Conservation (phyloP, 495 filamentous ascomycete species). For the Aspergillus sclerotioniger region DNA sequence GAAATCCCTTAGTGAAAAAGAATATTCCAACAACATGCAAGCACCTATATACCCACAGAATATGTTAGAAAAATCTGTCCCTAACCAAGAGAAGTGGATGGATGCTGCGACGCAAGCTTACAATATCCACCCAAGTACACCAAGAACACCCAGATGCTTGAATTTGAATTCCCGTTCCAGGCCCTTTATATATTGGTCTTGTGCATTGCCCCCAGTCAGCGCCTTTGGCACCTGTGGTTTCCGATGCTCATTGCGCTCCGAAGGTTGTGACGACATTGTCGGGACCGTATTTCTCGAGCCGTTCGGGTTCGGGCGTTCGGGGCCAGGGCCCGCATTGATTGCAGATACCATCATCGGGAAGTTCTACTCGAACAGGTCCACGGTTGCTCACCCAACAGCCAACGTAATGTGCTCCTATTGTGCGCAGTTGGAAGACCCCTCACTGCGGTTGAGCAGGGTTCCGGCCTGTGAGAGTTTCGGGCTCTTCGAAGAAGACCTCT, state of each 20-base stretch:
- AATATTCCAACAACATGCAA: constrained; percentile 80
- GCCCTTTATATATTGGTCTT: constrained; percentile 23
- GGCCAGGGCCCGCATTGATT: constrained; percentile 5
- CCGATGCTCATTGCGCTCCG: constrained; percentile 7
- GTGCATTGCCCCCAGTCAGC: constrained; percentile 15
- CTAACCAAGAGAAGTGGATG: not conserved
- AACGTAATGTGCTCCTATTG: not conserved
- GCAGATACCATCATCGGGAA: constrained; percentile 13
- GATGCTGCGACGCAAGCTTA: constrained; percentile 24
- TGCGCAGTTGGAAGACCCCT: not conserved
- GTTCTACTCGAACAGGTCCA: not conserved
- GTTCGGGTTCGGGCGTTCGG: constrained; percentile 8
- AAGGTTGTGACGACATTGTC: constrained; percentile 4
- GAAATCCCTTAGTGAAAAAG: constrained; percentile 95
- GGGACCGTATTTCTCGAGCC: not conserved
- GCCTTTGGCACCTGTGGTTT: constrained; percentile 18
- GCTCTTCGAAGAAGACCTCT: not conserved
- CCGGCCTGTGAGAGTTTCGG: not conserved
- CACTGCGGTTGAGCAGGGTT: not conserved
- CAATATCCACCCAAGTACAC: constrained; percentile 44
- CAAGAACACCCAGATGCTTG: constrained; percentile 41
- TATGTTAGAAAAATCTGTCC: not conserved
- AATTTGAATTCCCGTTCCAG: constrained; percentile 42
- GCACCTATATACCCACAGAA: constrained; percentile 41
- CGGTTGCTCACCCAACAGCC: constrained; percentile 8